Percentiles rank a stretch among this genome's conserved stretches.
These are phyloP conservation scores for Suillus subaureus DNA, from an alignment of 768 basidiomycete species.

Conservation along the genomic window DNA sequence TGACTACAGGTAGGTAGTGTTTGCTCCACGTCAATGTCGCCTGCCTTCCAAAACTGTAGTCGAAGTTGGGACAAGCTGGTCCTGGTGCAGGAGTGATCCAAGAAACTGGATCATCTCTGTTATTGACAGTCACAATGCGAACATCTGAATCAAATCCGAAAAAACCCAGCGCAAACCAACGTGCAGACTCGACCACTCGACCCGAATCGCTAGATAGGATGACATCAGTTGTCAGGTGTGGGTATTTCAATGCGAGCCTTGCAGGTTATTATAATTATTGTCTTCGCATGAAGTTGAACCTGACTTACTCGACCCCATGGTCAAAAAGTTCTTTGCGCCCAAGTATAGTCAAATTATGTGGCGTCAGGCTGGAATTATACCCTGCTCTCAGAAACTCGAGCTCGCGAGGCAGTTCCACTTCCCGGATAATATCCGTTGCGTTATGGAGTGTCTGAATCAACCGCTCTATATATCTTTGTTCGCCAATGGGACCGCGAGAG, in stretches of 20 bases:
- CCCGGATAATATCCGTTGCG: conserved; percentile 22
- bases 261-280: no score
- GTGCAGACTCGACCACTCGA: conserved; percentile 36
- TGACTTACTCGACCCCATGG: conserved; percentile 36
- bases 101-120: conserved; percentile 32
- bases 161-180: conserved; percentile 40
- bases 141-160: conserved; percentile 30
- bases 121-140: conserved; percentile 28
- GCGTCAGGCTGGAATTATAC: conserved; percentile 32
- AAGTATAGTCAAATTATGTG: conserved; percentile 36
- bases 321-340: conserved; percentile 37
- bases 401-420: conserved; percentile 28
- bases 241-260: conserved; percentile 12
- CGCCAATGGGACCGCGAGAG: conserved; percentile 34
- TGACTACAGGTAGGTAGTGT: conserved; percentile 39
- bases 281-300: not conserved
- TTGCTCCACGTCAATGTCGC: conserved; percentile 8
- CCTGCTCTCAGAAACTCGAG: conserved; percentile 37
- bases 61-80: conserved; percentile 37
- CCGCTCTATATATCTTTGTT: conserved; percentile 33
- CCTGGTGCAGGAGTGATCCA: conserved; percentile 41
- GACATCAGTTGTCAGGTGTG: conserved; percentile 8
- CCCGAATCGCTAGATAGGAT: conserved; percentile 9
- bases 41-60: conserved; percentile 6
- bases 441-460: conserved; percentile 31